Percentiles rank a stretch among this genome's conserved stretches.
Evolutionary conservation across 768 basidiomycete species (phyloP).

Genomic region (Holtermanniella nyarrowii): DNA sequence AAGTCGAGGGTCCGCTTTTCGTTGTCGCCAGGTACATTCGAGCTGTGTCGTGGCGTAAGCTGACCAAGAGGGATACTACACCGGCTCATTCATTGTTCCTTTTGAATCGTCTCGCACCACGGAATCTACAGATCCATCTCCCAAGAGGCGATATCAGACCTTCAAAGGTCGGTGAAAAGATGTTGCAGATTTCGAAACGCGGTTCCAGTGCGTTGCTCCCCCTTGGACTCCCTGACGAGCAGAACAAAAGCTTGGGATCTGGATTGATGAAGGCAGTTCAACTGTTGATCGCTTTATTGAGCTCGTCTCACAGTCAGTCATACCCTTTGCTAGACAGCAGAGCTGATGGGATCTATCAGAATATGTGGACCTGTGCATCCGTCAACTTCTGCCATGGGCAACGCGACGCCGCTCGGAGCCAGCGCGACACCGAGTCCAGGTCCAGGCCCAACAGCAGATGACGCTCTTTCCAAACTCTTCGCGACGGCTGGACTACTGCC

Average conservation of each 20-base stretch:
- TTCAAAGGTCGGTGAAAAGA: background rate
- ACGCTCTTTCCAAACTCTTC: background rate
- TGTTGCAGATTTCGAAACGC: background rate
- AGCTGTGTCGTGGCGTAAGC: background rate
- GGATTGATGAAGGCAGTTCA: background rate
- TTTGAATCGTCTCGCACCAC: background rate
- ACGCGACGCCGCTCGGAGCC: background rate
- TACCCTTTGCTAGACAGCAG: no score
- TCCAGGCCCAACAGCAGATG: background rate
- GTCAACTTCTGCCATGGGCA: background rate
- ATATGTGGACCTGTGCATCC: background rate
- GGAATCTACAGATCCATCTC: background rate
- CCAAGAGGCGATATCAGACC: background rate
- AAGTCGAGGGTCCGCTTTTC: conserved; percentile 30
- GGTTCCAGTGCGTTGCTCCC: background rate
- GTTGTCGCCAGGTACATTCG: conserved; percentile 23
- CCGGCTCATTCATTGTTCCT: background rate
- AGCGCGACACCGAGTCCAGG: background rate
- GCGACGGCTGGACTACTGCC: background rate
- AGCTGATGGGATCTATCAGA: background rate
- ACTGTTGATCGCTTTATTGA: background rate
- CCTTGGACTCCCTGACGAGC: background rate
- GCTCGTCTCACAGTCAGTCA: background rate
- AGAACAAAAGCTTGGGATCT: background rate
- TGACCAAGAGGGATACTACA: background rate